Conservation (phyloP, 352 stramenopile species). For the Globisporangium heterothallicum region DNA sequence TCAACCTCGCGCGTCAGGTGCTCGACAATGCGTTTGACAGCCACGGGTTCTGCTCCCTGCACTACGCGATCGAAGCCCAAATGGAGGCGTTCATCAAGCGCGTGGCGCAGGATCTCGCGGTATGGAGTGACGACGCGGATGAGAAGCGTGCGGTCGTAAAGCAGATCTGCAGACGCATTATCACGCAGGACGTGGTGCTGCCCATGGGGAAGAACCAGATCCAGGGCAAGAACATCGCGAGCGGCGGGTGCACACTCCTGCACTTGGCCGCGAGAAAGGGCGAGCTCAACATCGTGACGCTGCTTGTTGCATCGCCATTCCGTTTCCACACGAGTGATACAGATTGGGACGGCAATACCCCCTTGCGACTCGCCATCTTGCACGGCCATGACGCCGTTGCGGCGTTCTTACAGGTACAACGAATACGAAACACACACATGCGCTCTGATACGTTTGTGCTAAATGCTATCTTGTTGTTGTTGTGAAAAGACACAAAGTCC, state of each 20-base stretch:
- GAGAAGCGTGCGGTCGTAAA: not conserved
- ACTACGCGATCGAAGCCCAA: constrained; percentile 75
- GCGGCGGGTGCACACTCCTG: constrained; percentile 61
- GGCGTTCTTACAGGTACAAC: constrained; percentile 29
- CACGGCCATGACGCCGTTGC: constrained; percentile 32
- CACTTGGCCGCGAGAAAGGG: constrained; percentile 64
- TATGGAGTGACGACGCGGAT: not conserved
- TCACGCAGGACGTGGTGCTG: constrained; percentile 64
- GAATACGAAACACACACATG: no score
- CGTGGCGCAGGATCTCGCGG: constrained; percentile 17
- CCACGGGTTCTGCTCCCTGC: constrained; percentile 60
- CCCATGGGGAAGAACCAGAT: constrained; percentile 52
- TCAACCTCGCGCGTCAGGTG: constrained; percentile 55
- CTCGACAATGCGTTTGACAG: constrained; percentile 67
- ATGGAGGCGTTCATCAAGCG: constrained; percentile 53
- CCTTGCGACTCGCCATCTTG: constrained; percentile 41
- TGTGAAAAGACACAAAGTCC: not conserved
- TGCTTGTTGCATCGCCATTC: constrained; percentile 38
- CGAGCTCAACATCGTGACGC: constrained; percentile 40
- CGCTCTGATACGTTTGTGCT: no score
- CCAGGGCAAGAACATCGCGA: constrained; percentile 65
- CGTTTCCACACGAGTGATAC: constrained; percentile 16
- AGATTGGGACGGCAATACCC: constrained; percentile 66
- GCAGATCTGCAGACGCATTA: constrained; percentile 18
- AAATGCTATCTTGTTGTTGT: not conserved